Evolutionary conservation across 805 yeast species (phyloP).

Genomic region (Hanseniaspora pseudoguilliermondii): DNA sequence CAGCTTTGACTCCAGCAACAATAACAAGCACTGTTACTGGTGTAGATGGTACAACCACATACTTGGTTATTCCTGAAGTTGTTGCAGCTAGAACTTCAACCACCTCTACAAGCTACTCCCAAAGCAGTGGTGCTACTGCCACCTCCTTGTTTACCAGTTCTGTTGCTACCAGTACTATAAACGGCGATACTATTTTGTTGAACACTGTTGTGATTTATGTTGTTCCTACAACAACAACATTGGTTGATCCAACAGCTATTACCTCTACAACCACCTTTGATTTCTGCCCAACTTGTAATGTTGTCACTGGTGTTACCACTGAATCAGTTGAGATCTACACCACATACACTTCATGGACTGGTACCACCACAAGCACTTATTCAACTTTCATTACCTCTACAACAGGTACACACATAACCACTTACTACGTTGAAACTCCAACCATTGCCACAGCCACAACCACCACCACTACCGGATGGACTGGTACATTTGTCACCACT

Average conservation of each 20-base stretch:
- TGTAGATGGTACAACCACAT: neutral
- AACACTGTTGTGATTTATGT: neutral
- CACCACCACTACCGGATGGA: neutral
- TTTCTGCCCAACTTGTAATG: slow-evolving; percentile 10
- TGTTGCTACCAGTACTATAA: slow-evolving; percentile 8
- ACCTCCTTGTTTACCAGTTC: slow-evolving; percentile 14
- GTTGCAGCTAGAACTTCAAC: slow-evolving; percentile 2
- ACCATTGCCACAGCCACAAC: neutral
- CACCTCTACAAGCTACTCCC: neutral
- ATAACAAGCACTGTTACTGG: neutral
- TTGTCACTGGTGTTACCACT: neutral
- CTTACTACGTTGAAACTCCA: slow-evolving; percentile 2
- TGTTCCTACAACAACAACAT: neutral
- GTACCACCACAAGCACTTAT: neutral
- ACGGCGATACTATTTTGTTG: neutral
- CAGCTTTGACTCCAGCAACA: neutral
- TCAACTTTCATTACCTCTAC: neutral
- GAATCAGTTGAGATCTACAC: slow-evolving; percentile 2
- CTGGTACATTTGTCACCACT: slow-evolving; percentile 6
- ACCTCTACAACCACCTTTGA: neutral
- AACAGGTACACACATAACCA: slow-evolving; percentile 3
- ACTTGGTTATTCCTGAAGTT: slow-evolving; percentile 1
- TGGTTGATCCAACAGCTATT: neutral
- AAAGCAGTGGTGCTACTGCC: slow-evolving; percentile 4
- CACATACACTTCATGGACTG: slow-evolving; percentile 8